Base-by-base conservation (phyloP, 2,329 filamentous ascomycete genomes). In the Cladobotryum mycophilum region DNA sequence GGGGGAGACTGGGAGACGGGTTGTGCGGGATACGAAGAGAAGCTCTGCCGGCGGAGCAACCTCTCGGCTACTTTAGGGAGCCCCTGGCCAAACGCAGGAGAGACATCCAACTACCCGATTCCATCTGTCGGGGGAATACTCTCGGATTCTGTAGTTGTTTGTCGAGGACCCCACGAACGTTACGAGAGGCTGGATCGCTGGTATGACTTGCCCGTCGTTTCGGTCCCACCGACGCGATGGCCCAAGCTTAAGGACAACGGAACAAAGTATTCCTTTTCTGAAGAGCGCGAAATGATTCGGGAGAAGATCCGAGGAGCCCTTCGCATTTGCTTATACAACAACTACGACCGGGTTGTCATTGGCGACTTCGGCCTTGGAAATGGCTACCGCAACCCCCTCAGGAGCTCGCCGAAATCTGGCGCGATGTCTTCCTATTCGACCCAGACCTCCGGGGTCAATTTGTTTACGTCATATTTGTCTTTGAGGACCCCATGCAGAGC, bases 1-100 rank as follows among this genome's bases (percentile, higher is more conserved):
- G 87, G 87, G 9, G 87, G 87, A n/a, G 86, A 90, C 63, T 91
- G 87, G 87, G 86, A 89, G 59, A 85, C 78, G 6, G 76, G 75
- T 54, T 74, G 70, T 12, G 64, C 69, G 3, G 70, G 71, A 34
- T 72, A 73, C 53, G 71, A 74, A 69, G 87, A 90, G 67, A 84
- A 84, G 57, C 77, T 91, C 36, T 88, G 86, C 61, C 78, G 86
- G 53, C 76, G 87, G 58, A 88, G 85, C 69, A 89, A 85, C 56
- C 77, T 91, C 34, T 84, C 84, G 5, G 81, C 84, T 15, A 82
- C 83, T 3, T 74, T 90, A 45, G 78, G 75, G 18, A 84, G 78
- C 42, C 82, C 84, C 2, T 82, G 75, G 54, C 70, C 76, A 3
- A 71, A 69, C 11, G 73, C 72, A 14, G 64, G 67, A 13, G 65